These are phyloP conservation scores for Waitea zeae DNA, from an alignment of 1,284 basidiomycete genomes.

Conservation along the genomic window DNA sequence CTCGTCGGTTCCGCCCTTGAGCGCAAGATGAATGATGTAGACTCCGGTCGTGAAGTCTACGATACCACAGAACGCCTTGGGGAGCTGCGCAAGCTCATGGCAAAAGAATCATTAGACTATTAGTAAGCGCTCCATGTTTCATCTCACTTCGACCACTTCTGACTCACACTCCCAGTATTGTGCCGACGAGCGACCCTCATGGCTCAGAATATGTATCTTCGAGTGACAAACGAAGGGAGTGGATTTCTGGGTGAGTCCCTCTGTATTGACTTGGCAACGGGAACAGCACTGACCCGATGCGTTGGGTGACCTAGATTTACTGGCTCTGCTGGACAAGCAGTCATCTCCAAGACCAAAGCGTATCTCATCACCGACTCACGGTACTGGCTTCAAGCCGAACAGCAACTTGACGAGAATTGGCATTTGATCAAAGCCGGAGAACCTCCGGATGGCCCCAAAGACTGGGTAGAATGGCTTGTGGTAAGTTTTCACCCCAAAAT, in stretches of 20 bases:
- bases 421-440: constrained; percentile 50
- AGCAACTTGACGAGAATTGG: constrained; percentile 72
- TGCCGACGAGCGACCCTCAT: constrained; percentile 81
- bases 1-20: constrained; percentile 54
- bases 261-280: constrained; percentile 1
- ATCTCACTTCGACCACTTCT: constrained; percentile 6
- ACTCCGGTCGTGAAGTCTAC: constrained; percentile 28
- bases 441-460: constrained; percentile 29
- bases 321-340: constrained; percentile 73
- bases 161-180: constrained; percentile 22
- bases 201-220: constrained; percentile 75
- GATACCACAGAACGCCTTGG: constrained; percentile 48
- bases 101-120: constrained; percentile 63
- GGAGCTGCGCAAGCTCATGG: constrained; percentile 53
- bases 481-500: constrained; percentile 20
- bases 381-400: constrained; percentile 76
- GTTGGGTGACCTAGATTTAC: constrained; percentile 74
- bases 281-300: constrained; percentile 5
- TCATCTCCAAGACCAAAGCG: constrained; percentile 49
- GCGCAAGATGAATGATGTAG: constrained; percentile 46
- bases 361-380: constrained; percentile 78
- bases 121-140: constrained; percentile 43
- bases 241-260: constrained; percentile 56
- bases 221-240: constrained; percentile 71
- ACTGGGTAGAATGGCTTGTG: constrained; percentile 69